Evolutionary conservation across 2,329 filamentous ascomycete species (phyloP).

Genomic region (Teratosphaeria zuluensis): DNA sequence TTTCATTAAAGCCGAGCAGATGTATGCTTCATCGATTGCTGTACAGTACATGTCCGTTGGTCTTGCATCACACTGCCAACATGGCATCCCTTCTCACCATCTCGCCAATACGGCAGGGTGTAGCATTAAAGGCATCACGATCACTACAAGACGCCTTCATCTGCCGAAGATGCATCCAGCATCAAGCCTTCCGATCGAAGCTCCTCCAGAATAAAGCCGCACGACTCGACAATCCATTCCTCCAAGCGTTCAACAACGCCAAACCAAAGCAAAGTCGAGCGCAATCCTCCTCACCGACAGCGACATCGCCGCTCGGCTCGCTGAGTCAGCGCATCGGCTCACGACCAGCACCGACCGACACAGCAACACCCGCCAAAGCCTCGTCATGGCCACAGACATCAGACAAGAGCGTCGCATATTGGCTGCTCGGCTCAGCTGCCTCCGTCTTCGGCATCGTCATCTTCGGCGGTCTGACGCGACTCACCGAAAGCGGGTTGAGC

Average conservation of each 20-base stretch:
- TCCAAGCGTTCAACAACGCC: conserved; percentile 21
- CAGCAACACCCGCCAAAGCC: neutral
- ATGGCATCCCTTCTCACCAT: conserved; percentile 14
- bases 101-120: conserved; percentile 13
- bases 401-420: conserved; percentile 74
- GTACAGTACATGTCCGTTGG: neutral
- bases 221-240: conserved; percentile 24
- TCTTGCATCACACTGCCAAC: neutral
- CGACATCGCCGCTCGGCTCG: conserved; percentile 22
- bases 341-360: conserved; percentile 1
- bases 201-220: conserved; percentile 8
- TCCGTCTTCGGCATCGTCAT: conserved; percentile 97
- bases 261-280: conserved; percentile 4
- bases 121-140: conserved; percentile 9
- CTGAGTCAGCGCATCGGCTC: conserved; percentile 21
- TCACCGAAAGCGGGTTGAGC: conserved; percentile 93
- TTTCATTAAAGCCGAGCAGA: neutral
- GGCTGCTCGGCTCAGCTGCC: conserved; percentile 81
- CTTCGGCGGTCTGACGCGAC: conserved; percentile 81
- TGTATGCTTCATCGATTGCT: neutral
- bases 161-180: conserved; percentile 25
- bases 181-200: conserved; percentile 9
- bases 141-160: conserved; percentile 17
- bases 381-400: conserved; percentile 33
- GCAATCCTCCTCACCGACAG: conserved; percentile 12